These are phyloP conservation scores for Murraya koenigii DNA, from an alignment of 345 rosid species.

Conservation along the genomic window DNA sequence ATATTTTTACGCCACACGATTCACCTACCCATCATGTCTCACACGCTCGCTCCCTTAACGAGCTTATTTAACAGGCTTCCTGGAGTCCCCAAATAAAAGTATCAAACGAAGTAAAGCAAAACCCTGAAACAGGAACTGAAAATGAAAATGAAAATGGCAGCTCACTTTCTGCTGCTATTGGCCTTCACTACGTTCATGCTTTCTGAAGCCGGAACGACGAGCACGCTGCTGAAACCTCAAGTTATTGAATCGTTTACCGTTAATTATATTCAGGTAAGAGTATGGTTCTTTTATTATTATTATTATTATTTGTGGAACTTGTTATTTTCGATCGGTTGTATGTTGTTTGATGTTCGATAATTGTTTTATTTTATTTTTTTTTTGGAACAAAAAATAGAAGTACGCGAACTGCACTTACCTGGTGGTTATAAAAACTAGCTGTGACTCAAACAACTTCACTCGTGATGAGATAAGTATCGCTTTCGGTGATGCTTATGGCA, in stretches of 20 bases:
- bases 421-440: slow-evolving; percentile 68
- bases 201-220: slow-evolving; percentile 25
- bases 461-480: slow-evolving; percentile 84
- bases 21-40: background rate
- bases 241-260: slow-evolving; percentile 45
- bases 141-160: slow-evolving; percentile 17
- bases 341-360: too few relatives aligned
- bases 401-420: slow-evolving; percentile 61
- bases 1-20: background rate
- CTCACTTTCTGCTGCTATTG: slow-evolving; percentile 20
- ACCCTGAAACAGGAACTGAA: background rate
- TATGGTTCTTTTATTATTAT: too few relatives aligned
- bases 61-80: background rate
- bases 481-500: slow-evolving; percentile 90
- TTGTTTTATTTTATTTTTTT: background rate
- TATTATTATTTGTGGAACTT: too few relatives aligned
- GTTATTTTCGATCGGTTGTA: too few relatives aligned
- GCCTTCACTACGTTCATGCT: slow-evolving; percentile 10
- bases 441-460: slow-evolving; percentile 64
- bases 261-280: slow-evolving; percentile 58
- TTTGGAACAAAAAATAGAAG: slow-evolving; percentile 26
- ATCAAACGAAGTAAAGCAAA: too few relatives aligned
- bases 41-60: background rate
- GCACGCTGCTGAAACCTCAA: slow-evolving; percentile 33
- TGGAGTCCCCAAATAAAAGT: too few relatives aligned